Base-by-base conservation (phyloP, 2,329 filamentous ascomycete species). In the Metarhizium brunneum region DNA sequence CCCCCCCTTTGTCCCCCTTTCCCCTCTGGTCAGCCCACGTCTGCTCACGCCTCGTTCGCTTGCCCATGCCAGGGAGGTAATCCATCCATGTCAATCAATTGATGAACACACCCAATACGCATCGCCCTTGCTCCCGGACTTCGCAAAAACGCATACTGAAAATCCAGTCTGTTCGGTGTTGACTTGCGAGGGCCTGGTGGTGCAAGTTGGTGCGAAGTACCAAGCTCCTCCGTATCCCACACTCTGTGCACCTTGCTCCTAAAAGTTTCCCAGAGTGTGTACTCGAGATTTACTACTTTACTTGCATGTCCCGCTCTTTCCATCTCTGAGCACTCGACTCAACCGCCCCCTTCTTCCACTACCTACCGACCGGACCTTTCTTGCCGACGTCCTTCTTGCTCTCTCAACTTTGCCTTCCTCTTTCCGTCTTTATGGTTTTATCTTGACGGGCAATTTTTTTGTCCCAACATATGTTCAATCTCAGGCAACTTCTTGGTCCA, bases 81-180 rank as follows among this genome's bases (percentile, higher is more conserved):
- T 30, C 58, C 60, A 58, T 63, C 59, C 63, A 64, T 60, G 56
- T 62, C 59, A 18, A 40, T 40, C 11, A 6, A 48, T 53, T 36
- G 47, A 35, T 32, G 53, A 30, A 53, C 53, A 45, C 35, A 40
- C 47, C 51, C 47, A 36, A 35, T 35, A 50, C 42, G n/a, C 52
- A 56, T 59, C 53, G 54, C 57, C 58, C 45, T 52, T 47, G 45
- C 53, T 48, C 40, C 53, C 50, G 38, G 48, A 38, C 38, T 20
- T 55, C 45, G 50, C 56, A 50, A 38, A 54, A 54, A 20, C 42
- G 36, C 52, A 49, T 52, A 49, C 40, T 35, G 50, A 38, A 48
- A 51, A 53, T 32, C 53, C 42, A 45, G 6, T 47, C 50, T 42
- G 32, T 45, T 35, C 30, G 36, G 14, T 45, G 42, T 45, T 45